These are phyloP conservation scores for Ceratobasidium sp. DNA, from an alignment of 1,284 basidiomycete species.

Conservation along the genomic window DNA sequence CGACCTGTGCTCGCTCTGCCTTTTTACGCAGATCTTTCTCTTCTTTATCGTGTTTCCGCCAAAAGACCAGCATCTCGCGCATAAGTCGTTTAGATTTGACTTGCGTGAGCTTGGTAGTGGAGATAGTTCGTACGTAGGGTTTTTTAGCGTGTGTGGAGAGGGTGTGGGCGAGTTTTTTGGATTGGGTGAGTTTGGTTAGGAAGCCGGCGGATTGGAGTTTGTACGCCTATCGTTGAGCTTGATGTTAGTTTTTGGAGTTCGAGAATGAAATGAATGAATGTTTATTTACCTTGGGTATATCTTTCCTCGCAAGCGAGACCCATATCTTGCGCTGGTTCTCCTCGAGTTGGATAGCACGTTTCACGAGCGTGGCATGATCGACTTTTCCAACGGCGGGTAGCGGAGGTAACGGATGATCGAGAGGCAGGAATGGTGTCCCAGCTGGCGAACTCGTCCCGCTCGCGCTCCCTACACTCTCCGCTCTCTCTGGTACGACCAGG, in stretches of 20 bases:
- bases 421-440: slow-evolving; percentile 29
- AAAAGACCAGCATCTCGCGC: slow-evolving; percentile 96
- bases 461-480: slow-evolving; percentile 27
- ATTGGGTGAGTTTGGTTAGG: slow-evolving; percentile 66
- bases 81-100: slow-evolving; percentile 89
- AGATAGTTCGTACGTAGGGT: slow-evolving; percentile 82
- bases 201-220: slow-evolving; percentile 78
- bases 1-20: slow-evolving; percentile 93
- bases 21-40: slow-evolving; percentile 93
- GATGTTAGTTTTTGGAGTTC: neutral
- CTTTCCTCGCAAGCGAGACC: slow-evolving; percentile 84
- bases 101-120: slow-evolving; percentile 89
- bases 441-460: slow-evolving; percentile 26
- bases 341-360: slow-evolving; percentile 80
- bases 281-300: slow-evolving; percentile 78
- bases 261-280: slow-evolving; percentile 6
- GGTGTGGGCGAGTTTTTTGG: slow-evolving; percentile 80
- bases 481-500: neutral
- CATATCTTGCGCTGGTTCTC: slow-evolving; percentile 89
- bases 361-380: slow-evolving; percentile 56
- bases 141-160: slow-evolving; percentile 85
- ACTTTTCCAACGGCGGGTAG: slow-evolving; percentile 32
- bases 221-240: slow-evolving; percentile 71
- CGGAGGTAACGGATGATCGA: slow-evolving; percentile 22
- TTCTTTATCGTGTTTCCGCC: slow-evolving; percentile 98